phyloP scores from a whole-genome alignment of 805 yeast genomes.

The Phaffomyces opuntiae region DNA sequence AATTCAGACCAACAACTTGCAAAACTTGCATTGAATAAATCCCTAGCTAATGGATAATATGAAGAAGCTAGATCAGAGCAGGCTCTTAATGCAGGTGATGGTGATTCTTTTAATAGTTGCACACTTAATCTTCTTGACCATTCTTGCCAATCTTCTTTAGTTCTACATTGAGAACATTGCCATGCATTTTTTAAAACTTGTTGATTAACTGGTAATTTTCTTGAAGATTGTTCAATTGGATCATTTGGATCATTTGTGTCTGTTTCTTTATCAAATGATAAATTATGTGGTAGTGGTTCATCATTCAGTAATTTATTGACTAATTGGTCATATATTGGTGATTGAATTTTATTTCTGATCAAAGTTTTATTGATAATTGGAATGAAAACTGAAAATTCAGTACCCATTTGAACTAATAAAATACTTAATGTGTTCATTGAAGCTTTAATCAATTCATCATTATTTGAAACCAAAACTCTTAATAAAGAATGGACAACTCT shows the following conservation, averaged over 20 bases:
- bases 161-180: constrained; percentile 85
- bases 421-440: constrained; percentile 77
- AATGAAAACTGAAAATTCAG: constrained; percentile 77
- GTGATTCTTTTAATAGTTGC: constrained; percentile 83
- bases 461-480: constrained; percentile 47
- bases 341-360: constrained; percentile 56
- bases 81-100: constrained; percentile 90
- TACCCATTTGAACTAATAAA: constrained; percentile 71
- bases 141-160: constrained; percentile 96
- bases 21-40: constrained; percentile 88
- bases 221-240: constrained; percentile 62
- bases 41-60: constrained; percentile 82
- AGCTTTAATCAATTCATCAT: constrained; percentile 55
- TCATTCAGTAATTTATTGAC: constrained; percentile 72
- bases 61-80: constrained; percentile 86
- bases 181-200: constrained; percentile 69
- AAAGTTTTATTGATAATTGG: constrained; percentile 71
- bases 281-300: constrained; percentile 77
- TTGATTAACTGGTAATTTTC: constrained; percentile 68
- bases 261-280: constrained; percentile 61
- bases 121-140: constrained; percentile 88
- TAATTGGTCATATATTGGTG: constrained; percentile 71
- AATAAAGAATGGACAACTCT: constrained; percentile 82
- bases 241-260: constrained; percentile 26
- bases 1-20: constrained; percentile 94